phyloP scores from a whole-genome alignment of 2,329 filamentous ascomycete genomes.

The Penicillium frequentans region DNA sequence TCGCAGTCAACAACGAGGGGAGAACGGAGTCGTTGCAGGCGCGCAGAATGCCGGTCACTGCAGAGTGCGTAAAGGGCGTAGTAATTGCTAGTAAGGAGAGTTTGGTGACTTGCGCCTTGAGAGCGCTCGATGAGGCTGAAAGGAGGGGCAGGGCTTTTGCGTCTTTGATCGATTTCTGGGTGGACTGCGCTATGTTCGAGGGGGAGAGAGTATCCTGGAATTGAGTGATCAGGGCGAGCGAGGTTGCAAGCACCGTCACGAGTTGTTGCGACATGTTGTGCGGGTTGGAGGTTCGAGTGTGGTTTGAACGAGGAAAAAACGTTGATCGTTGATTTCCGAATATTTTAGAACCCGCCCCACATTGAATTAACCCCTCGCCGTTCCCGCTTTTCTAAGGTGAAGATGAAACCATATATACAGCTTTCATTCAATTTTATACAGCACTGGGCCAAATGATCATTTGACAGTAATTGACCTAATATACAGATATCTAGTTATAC shows the following conservation, averaged over 20 bases:
- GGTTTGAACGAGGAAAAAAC: not conserved
- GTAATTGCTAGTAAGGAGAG: constrained; percentile 84
- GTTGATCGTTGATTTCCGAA: not conserved
- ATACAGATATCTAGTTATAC: not conserved
- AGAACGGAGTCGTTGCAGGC: constrained; percentile 73
- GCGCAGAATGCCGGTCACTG: constrained; percentile 67
- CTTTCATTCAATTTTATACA: not conserved
- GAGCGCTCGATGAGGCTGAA: constrained; percentile 68
- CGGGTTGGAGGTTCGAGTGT: not conserved
- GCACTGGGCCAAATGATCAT: not conserved
- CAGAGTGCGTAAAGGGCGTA: constrained; percentile 79
- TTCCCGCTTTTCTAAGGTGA: not conserved
- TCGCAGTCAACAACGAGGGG: constrained; percentile 70
- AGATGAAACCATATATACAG: not conserved
- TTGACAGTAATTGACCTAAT: not conserved
- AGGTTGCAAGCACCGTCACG: constrained; percentile 31
- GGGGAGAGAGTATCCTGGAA: constrained; percentile 40
- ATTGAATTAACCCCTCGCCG: not conserved
- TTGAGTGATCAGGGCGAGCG: constrained; percentile 38
- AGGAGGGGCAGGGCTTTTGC: constrained; percentile 62
- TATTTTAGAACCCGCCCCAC: not conserved
- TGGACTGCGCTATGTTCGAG: constrained; percentile 12
- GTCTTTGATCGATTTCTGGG: constrained; percentile 27
- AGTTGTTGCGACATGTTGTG: constrained; percentile 36
- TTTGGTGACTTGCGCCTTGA: constrained; percentile 83